Percentiles rank a stretch among this genome's conserved stretches.
phyloP scores from a whole-genome alignment of 352 stramenopile species.

The Plasmopara viticola region DNA sequence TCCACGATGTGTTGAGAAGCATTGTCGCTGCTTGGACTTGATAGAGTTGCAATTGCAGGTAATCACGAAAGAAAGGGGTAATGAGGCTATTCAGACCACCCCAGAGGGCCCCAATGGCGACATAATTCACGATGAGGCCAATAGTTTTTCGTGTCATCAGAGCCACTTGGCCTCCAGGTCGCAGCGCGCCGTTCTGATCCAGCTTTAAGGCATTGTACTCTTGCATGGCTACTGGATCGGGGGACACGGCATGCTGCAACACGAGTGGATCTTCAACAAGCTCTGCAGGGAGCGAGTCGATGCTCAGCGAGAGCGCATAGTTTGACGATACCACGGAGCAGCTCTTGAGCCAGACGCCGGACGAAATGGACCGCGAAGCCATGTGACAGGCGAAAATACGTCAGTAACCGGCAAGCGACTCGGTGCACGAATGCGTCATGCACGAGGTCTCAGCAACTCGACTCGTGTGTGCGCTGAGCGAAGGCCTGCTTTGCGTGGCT shows the following conservation, averaged over 20 bases:
- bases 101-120: slow-evolving; percentile 58
- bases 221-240: slow-evolving; percentile 15
- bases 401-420: slow-evolving; percentile 15
- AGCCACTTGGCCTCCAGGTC: slow-evolving; percentile 40
- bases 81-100: slow-evolving; percentile 53
- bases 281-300: slow-evolving; percentile 22
- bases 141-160: slow-evolving; percentile 39
- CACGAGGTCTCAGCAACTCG: not conserved
- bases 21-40: slow-evolving; percentile 40
- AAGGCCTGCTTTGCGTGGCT: too few relatives aligned
- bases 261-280: slow-evolving; percentile 10
- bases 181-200: slow-evolving; percentile 54
- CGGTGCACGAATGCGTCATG: slow-evolving; percentile 9
- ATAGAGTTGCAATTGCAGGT: slow-evolving; percentile 58
- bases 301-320: slow-evolving; percentile 17
- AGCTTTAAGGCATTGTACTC: slow-evolving; percentile 62
- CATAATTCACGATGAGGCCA: slow-evolving; percentile 71
- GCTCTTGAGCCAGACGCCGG: slow-evolving; percentile 32
- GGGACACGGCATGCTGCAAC: slow-evolving; percentile 7
- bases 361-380: slow-evolving; percentile 16
- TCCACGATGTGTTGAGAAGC: slow-evolving; percentile 58
- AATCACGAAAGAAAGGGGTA: slow-evolving; percentile 49
- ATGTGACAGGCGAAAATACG: slow-evolving; percentile 17
- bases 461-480: not conserved
- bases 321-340: slow-evolving; percentile 22